Percentiles rank a stretch among this genome's conserved stretches.
Conservation (phyloP, 805 yeast species). For the Metschnikowia picachoensis region DNA sequence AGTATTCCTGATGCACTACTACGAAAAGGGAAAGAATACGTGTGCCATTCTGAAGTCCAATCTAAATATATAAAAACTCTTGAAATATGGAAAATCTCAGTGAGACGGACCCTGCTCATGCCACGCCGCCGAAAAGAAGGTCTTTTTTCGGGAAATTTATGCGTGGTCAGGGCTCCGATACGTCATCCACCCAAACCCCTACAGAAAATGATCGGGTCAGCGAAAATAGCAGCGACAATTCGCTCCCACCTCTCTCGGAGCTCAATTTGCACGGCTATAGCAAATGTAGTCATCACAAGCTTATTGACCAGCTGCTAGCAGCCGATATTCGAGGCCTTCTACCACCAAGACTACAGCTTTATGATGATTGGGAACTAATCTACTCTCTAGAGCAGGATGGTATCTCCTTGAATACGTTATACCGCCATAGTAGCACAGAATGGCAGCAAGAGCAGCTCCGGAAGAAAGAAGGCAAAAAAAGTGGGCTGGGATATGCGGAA, state of each 20-base stretch:
- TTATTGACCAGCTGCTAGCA: conserved; percentile 63
- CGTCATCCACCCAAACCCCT: not conserved
- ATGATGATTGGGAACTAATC: conserved; percentile 69
- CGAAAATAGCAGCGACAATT: conserved; percentile 1
- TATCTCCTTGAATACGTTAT: conserved; percentile 76
- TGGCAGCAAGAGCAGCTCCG: conserved; percentile 24
- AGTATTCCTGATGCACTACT: too few species aligned
- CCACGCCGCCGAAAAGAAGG: conserved; percentile 1
- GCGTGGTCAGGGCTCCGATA: conserved; percentile 7
- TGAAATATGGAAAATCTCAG: not conserved
- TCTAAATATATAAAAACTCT: too few species aligned
- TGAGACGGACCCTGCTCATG: not conserved
- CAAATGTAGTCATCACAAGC: conserved; percentile 49
- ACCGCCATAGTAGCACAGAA: conserved; percentile 49
- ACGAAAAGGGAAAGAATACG: too few species aligned
- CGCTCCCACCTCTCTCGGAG: conserved; percentile 50
- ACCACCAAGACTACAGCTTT: conserved; percentile 76
- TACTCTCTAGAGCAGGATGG: conserved; percentile 94
- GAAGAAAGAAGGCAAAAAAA: conserved; percentile 10
- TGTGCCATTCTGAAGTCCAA: too few species aligned
- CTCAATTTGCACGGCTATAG: conserved; percentile 59
- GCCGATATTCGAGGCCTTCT: conserved; percentile 68
- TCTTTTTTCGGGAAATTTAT: conserved; percentile 10
- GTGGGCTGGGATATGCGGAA: conserved; percentile 33
- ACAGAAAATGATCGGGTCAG: not conserved